Evolutionary conservation across 306 rosid genomes (phyloP).

Genomic region (cucumber (Cucumis sativus)): DNA sequence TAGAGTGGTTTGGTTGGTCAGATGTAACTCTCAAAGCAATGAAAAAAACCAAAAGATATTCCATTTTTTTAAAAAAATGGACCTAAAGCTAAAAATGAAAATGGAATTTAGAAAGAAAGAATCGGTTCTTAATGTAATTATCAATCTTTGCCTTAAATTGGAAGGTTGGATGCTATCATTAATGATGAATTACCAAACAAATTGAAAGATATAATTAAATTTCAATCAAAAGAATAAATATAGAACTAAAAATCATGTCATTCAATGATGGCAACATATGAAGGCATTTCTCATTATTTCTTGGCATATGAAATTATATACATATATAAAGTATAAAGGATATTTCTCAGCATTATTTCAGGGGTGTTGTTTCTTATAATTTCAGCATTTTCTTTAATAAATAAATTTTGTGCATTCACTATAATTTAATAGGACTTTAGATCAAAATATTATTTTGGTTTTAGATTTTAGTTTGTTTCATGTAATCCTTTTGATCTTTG

Average conservation of each 20-base stretch:
- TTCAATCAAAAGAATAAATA: not conserved
- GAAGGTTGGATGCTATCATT: not conserved
- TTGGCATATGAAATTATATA: not conserved
- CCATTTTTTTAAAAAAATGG: not conserved
- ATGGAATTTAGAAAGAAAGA: not conserved
- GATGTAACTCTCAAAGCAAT: not conserved
- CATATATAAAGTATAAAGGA: no score
- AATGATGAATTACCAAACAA: not conserved
- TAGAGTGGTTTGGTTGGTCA: not conserved
- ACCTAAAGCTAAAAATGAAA: not conserved
- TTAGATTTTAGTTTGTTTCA: no score
- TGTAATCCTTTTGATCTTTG: no score
- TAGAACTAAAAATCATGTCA: not conserved
- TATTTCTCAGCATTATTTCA: no score
- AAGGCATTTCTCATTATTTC: not conserved
- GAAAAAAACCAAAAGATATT: no score
- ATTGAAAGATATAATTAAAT: not conserved
- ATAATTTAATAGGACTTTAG: no score
- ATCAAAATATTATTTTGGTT: no score
- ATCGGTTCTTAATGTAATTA: not conserved
- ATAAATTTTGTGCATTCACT: no score
- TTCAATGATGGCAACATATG: not conserved
- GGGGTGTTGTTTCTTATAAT: no score
- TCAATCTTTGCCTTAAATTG: not conserved
- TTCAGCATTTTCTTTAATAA: not conserved